Base-by-base conservation (phyloP, 345 rosid genomes). In the Camelina neglecta region DNA sequence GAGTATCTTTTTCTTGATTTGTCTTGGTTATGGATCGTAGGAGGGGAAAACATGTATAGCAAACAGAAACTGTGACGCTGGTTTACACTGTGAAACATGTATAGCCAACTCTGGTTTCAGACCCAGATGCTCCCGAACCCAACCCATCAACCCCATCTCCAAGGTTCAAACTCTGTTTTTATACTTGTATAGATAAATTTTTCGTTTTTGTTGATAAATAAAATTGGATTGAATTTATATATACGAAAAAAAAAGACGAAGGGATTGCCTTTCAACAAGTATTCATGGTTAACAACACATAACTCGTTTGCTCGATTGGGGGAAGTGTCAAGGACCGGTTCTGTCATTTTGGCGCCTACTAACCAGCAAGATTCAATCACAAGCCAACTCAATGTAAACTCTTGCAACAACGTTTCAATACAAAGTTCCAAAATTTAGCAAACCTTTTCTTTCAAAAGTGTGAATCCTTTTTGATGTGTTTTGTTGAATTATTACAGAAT, bases 241-340 rank as follows among this genome's bases (percentile, higher is more conserved):
- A 26, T 26, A 26, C 29, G 26, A 24, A 26, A 2, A 39, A 18
- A 38, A 29, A 21, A 73, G 97, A 88, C 79, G 47, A 90, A 82
- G 68, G 86, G 77, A 47, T 81, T 90, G 80, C 85, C 98, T 13
- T 95, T 84, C 71, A 89, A 95, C 68, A 87, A 85, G 48, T 93
- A 95, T 70, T 87, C 99, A 33, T 95, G 98, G 98, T 73, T 95
- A 55, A 93, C 97, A n/a, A 90, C 98, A 5, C 98, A 95, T 84
- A 95, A 92, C 77, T 85, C 99, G 6, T 95, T 70, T 72, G 92
- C 97, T 4, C 74, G 75, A 60, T 62, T 73, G 69, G 84, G 85
- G 12, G 81, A 33, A 54, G 72, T 79, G 69, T 90, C 98, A 24
- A 82, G 69, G 1, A 83, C 90, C 7, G 97, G 97, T 77, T 72